These are phyloP conservation scores for Flaveria bidentis DNA, from an alignment of 129 eudicot genomes.

Conservation along the genomic window DNA sequence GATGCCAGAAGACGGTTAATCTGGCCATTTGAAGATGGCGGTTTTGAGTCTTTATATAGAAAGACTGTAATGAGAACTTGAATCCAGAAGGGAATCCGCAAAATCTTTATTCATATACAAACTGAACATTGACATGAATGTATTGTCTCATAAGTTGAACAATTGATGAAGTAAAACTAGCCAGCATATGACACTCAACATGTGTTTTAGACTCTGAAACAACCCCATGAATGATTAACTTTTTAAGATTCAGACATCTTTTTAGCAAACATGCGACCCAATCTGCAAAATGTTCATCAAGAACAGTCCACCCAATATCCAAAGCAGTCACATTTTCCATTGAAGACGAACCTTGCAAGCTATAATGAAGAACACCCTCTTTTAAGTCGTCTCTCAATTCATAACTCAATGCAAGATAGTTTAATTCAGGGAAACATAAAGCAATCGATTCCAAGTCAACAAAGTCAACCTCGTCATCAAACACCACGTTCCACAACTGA, in stretches of 20 bases:
- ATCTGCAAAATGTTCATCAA: conserved; percentile 57
- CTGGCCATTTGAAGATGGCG: not conserved
- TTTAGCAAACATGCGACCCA: conserved; percentile 63
- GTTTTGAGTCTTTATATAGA: not conserved
- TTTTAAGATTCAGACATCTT: conserved; percentile 56
- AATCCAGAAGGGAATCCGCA: conserved; percentile 8
- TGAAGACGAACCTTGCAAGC: conserved; percentile 49
- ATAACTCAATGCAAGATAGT: conserved; percentile 62
- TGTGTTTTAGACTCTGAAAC: conserved; percentile 64
- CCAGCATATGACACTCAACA: conserved; percentile 64
- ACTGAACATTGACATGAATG: conserved; percentile 61
- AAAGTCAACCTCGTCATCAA: conserved; percentile 78
- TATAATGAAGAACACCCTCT: conserved; percentile 57
- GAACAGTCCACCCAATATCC: conserved; percentile 79
- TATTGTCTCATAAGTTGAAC: conserved; percentile 70
- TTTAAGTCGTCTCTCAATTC: conserved; percentile 59
- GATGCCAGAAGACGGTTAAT: conserved; percentile 7
- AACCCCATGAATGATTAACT: conserved; percentile 61
- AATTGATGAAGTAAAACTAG: conserved; percentile 63
- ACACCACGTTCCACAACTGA: conserved; percentile 71
- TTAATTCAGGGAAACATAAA: conserved; percentile 56
- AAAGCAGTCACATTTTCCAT: conserved; percentile 58
- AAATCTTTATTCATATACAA: conserved; percentile 48
- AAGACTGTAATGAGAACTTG: not conserved
- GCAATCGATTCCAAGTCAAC: conserved; percentile 71